These are phyloP conservation scores for Suillus placidus DNA, from an alignment of 768 basidiomycete species.

Conservation along the genomic window DNA sequence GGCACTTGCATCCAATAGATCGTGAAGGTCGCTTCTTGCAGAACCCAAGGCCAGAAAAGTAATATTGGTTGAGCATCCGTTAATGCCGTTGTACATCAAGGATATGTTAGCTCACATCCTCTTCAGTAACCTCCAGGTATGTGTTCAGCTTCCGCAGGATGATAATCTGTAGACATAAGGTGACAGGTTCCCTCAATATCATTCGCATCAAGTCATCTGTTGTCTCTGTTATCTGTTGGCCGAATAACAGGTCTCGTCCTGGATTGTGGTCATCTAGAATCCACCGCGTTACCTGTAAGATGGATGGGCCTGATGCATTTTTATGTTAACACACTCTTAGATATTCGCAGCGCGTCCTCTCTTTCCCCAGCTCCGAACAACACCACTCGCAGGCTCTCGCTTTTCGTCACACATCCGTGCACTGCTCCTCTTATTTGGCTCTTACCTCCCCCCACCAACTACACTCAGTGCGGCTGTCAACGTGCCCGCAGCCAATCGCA, in stretches of 20 bases:
- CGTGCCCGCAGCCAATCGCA: constrained; percentile 61
- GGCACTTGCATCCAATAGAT: constrained; percentile 18
- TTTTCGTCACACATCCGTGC: constrained; percentile 78
- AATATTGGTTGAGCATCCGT: constrained; percentile 87
- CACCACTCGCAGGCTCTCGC: constrained; percentile 85
- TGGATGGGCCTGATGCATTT: not conserved
- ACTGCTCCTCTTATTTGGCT: constrained; percentile 81
- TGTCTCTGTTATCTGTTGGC: constrained; percentile 84
- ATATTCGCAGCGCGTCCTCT: constrained; percentile 89
- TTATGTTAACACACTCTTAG: constrained; percentile 44
- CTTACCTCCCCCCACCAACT: constrained; percentile 80
- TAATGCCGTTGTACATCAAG: constrained; percentile 86
- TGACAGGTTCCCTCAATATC: constrained; percentile 89
- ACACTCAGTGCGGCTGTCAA: constrained; percentile 67
- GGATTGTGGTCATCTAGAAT: constrained; percentile 92
- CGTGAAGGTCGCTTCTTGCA: constrained; percentile 79
- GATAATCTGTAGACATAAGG: not conserved
- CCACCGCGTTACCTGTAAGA: constrained; percentile 83
- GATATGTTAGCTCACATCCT: constrained; percentile 83
- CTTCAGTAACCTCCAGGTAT: constrained; percentile 88
- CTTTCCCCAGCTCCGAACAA: constrained; percentile 79
- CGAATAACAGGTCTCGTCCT: constrained; percentile 92
- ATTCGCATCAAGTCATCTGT: constrained; percentile 86
- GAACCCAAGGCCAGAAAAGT: constrained; percentile 96
- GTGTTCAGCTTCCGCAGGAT: constrained; percentile 13